Evolutionary conservation across 2,329 filamentous ascomycete genomes (phyloP), one percentile per base, ranked within the genome.

Genomic region (Colletotrichum sp.): DNA sequence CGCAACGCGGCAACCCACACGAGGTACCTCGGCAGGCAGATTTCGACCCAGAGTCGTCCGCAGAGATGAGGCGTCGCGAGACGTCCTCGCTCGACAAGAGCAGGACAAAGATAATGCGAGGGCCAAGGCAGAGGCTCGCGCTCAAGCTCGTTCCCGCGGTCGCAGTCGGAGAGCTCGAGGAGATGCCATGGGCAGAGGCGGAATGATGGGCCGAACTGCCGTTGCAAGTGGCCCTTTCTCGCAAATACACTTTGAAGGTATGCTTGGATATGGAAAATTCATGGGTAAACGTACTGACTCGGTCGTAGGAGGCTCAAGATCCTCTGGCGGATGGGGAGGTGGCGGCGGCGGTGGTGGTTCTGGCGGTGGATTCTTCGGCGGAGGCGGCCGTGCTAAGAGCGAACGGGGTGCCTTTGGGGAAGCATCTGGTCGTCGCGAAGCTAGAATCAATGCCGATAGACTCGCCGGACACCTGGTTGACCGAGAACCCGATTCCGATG

Each of bases 361-460:
- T 21, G 81, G 83, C 36, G 81, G 82, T 21, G 78, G 79, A 16
- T 79, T 78, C 39, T 81, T 81, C 57, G 81, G 82, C 60, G 79
- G 57, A 71, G 77, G 63, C 64, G 79, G 78, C 52, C 79, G 77
- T 77, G 79, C 79, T 39, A 86, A 84, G 70, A 80, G 82, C 60
- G 84, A 88, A 69, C 82, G 81, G 57, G 74, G 77, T 65, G 86
- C 84, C 55, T 87, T 88, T 75, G 82, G 83, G 49, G 84, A 87
- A 62, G 82, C 81, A 21, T 80, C 81, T 18, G 78, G 79, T 21
- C 78, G 80, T 72, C 83, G 85, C 75, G 88, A 91, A 77, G 79
- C 86, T 39, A 84, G 90, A 81, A 89, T 92, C 80, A 91, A 92
- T 78, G 89, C 90, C 78, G 90, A 92, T 79, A 86, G 87, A 72